Base-by-base conservation (phyloP, 805 yeast species). In the Candida vaughaniae region DNA sequence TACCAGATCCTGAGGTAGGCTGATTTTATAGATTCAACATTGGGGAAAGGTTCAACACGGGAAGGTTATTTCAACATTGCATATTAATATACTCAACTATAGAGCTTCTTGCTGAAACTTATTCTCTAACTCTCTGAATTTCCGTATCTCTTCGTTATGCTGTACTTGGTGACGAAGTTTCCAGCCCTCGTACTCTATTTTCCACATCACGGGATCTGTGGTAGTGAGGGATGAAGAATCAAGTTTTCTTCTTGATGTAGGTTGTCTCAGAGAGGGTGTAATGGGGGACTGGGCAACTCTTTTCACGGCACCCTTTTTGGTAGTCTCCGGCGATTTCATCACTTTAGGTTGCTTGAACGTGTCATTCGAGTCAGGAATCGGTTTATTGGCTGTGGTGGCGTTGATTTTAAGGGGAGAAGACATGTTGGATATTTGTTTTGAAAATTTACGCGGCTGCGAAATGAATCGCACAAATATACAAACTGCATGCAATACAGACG, bases 271-370 rank as follows among this genome's bases (percentile, higher is more conserved):
- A 6, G 63, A 51, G 11, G 60, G 61, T 6, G 63, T 50, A 33
- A 63, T 43, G 2, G 71, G 71, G 5, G 71, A 62, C 12, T 58
- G 46, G 16, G 71, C 64, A 5, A 60, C 64, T 31, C 69, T 48
- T 42, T 63, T 62, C 10, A 10, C 23, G 25, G 22, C 27, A 7
- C 26, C 19, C 8, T 25, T 32, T 16, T 25, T 20, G 10, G 23
- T 7, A 20, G 10, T 20, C 23, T 20, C 10, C 10, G 23, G 23
- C 9, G 23, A 20, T 20, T 6, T 20, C 6, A 20, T 20, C 6
- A 20, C 10, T 10, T 20, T 6, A 7, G 23, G 23, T 20, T 20
- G 6, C 23, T 20, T 20, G 23, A 20, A 20, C 23, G 23, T 10
- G 23, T 20, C 23, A 10, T 20, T 10, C 23, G 10, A 7, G 6